Evolutionary conservation across 1,284 basidiomycete genomes (phyloP).

Genomic region (Fomitopsis palustris): DNA sequence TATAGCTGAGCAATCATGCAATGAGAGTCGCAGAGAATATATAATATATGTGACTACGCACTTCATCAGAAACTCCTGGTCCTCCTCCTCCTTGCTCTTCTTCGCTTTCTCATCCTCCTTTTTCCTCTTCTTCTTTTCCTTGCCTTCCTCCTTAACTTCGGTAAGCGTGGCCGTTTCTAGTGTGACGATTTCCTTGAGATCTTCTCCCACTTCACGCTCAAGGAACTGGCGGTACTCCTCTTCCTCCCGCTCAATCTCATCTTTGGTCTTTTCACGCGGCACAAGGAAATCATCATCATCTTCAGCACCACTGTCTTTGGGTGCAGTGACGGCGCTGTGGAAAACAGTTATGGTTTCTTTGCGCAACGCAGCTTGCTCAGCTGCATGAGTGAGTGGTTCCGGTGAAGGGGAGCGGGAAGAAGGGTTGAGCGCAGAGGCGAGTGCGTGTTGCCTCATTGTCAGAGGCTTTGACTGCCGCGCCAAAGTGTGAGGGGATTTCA

Average conservation of each 20-base stretch:
- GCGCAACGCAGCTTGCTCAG: constrained; percentile 77
- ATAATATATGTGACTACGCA: constrained; percentile 37
- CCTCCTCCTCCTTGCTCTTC: constrained; percentile 52
- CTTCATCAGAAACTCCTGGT: constrained; percentile 91
- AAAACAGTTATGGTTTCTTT: constrained; percentile 86
- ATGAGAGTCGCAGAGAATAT: constrained; percentile 1
- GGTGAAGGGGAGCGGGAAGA: constrained; percentile 53
- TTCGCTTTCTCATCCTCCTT: constrained; percentile 34
- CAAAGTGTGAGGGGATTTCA: not conserved
- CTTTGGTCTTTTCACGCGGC: constrained; percentile 73
- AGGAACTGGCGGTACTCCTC: constrained; percentile 82
- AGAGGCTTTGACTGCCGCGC: constrained; percentile 50
- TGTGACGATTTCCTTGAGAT: constrained; percentile 58
- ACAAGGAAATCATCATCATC: constrained; percentile 67
- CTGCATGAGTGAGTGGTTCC: constrained; percentile 64
- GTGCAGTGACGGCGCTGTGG: constrained; percentile 42
- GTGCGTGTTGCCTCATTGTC: constrained; percentile 56
- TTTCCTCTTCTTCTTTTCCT: constrained; percentile 30
- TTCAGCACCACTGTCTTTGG: constrained; percentile 27
- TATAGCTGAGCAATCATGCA: constrained; percentile 61
- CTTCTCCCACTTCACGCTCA: constrained; percentile 78
- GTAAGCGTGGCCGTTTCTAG: constrained; percentile 32
- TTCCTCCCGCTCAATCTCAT: constrained; percentile 71
- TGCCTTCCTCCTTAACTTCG: constrained; percentile 22
- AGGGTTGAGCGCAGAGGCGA: constrained; percentile 50